Evolutionary conservation across 768 basidiomycete species (phyloP).

Genomic region (Podaxis sp.): DNA sequence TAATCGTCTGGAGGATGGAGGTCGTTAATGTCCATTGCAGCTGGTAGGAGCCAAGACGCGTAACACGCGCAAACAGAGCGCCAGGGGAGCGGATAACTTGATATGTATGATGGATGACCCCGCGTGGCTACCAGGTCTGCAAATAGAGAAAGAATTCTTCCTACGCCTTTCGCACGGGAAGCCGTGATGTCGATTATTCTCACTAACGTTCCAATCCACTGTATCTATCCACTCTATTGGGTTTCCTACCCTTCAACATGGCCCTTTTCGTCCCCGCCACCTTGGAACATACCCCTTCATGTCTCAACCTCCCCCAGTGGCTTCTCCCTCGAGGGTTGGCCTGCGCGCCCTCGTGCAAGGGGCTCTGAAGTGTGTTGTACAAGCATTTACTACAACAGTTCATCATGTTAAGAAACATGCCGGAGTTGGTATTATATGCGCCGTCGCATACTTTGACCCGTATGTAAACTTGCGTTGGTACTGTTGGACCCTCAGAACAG

Average conservation of each 20-base stretch:
- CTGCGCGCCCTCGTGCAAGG: conserved; percentile 8
- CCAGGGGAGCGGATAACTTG: background rate
- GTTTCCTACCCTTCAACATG: conserved; percentile 32
- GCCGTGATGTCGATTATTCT: conserved; percentile 19
- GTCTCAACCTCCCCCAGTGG: conserved; percentile 15
- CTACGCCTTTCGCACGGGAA: conserved; percentile 32
- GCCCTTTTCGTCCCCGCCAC: conserved; percentile 19
- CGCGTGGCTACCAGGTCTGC: conserved; percentile 5
- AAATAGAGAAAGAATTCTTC: conserved; percentile 1
- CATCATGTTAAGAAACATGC: conserved; percentile 43
- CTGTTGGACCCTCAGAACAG: conserved; percentile 1
- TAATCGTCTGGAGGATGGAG: conserved; percentile 82
- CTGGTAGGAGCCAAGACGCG: conserved; percentile 1
- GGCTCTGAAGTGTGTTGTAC: conserved; percentile 7
- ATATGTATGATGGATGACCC: background rate
- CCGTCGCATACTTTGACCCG: conserved; percentile 78
- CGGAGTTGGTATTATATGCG: conserved; percentile 68
- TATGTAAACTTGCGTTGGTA: conserved; percentile 30
- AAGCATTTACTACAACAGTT: conserved; percentile 16
- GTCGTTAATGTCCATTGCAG: conserved; percentile 51
- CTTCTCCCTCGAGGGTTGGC: conserved; percentile 10
- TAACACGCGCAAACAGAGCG: background rate
- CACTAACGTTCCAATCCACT: conserved; percentile 1
- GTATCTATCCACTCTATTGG: conserved; percentile 32
- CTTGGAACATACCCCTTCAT: conserved; percentile 22